These are phyloP conservation scores for Coemansia sp. DNA, from an alignment of 192 early-diverging fungal genomes.

Conservation along the genomic window DNA sequence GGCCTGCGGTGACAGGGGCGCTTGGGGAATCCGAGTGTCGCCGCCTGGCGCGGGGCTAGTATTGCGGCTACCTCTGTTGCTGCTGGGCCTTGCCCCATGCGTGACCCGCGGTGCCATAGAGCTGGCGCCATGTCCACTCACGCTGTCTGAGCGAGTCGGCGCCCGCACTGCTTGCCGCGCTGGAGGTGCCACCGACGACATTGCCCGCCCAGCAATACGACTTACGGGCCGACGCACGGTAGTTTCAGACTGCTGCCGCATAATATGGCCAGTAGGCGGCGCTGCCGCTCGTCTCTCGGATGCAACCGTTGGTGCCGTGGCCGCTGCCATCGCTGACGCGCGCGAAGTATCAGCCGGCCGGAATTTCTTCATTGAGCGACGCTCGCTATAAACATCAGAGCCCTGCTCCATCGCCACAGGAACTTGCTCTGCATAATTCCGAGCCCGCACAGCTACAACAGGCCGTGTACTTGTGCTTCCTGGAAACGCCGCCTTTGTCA, in stretches of 20 bases:
- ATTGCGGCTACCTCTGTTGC: neutral
- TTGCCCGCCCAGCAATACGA: neutral
- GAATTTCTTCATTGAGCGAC: constrained; percentile 24
- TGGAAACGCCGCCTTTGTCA: neutral
- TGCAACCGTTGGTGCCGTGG: constrained; percentile 10
- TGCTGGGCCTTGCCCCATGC: neutral
- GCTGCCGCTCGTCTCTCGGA: constrained; percentile 13
- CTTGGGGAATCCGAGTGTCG: neutral
- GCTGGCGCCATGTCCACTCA: neutral
- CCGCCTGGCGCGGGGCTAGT: neutral
- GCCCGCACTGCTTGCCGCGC: constrained; percentile 3
- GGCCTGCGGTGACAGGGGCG: constrained; percentile 1
- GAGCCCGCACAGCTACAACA: constrained; percentile 24
- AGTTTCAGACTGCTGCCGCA: constrained; percentile 41
- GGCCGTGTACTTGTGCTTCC: constrained; percentile 9
- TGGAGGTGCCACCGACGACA: neutral
- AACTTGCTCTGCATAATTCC: constrained; percentile 25
- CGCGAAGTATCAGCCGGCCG: constrained; percentile 25
- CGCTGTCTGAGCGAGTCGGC: constrained; percentile 6
- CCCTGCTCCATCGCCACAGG: neutral
- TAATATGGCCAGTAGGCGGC: constrained; percentile 12
- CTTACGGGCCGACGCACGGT: constrained; percentile 1
- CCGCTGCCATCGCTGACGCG: neutral
- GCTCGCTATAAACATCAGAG: neutral
- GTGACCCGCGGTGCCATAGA: neutral